Evolutionary conservation across 108 stramenopile species (phyloP), one percentile per base, ranked within the genome.

Genomic region (Epipyxis sp.): DNA sequence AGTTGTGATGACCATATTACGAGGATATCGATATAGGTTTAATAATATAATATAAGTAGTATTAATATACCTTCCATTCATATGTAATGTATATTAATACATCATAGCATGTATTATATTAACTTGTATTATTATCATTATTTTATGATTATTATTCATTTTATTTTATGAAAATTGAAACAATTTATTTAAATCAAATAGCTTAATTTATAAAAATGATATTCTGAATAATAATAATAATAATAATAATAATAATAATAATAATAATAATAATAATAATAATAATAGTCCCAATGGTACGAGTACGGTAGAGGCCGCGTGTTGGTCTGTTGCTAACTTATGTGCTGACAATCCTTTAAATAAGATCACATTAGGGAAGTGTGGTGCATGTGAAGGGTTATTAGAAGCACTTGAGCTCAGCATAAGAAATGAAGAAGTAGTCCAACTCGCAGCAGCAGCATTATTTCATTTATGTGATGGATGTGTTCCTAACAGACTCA

Each of bases 401-500:
- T 32, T 65, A 6, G 61, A 65, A 32, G 35, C 35, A 10, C 61
- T 65, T 3, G 61, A 65, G 34, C 34, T 65, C 34, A 16, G 34
- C 25, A 32, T 29, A 29, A 16, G 61, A 29, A 65, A 37, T 37
- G 30, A 35, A 29, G 61, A 65, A 29, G 25, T 65, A 3, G 61
- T 65, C 25, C 6, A 35, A 32, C 25, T 25, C 13, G 6, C 25
- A 3, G 25, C 25, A 6, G 6, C 20, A 37, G 35, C 61, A 6
- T 32, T 65, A 10, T 65, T 65, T 37, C 35, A 29, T 37, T 16
- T 65, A 10, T 65, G 61, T 32, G 61, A 65, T 37, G 61, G 61
- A 65, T 6, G 34, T 37, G 61, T 6, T 37, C 6, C 25, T 10
- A 65, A 65, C 54, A 16, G 54, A 16, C 54, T 57, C 20, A 57